Base-by-base conservation (phyloP, 1,284 basidiomycete genomes). In the Mycosarcoma mackinlayi region DNA sequence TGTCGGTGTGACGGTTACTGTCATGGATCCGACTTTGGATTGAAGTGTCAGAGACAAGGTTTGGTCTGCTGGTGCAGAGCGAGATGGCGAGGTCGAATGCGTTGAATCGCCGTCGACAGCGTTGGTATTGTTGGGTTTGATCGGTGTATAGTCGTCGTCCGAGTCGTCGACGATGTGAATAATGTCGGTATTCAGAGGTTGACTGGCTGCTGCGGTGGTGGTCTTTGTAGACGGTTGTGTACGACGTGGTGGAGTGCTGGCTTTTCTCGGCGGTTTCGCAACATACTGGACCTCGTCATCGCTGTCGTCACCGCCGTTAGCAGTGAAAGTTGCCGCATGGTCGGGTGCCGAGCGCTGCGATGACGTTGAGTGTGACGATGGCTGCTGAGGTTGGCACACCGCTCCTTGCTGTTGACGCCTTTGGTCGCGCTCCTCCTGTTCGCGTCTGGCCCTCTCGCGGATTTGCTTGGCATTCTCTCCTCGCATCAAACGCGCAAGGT, bases 381-480 rank as follows among this genome's bases (percentile, higher is more conserved):
- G 34, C 40, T 63, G 63, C 19, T 40, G 30, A 25, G 44, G 56
- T 6, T 35, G 34, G 48, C 56, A 38, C 25, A 56, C 54, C 13
- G 42, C 33, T n/a, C 59, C 45, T n/a, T 41, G 52, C 40, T 57
- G 46, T 30, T 54, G 56, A 3, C 70, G 45, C 7, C 38, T 34
- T 8, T 52, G 39, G 19, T 65, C 55, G 10, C 56, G 53, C 19
- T 63, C 38, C 18, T 50, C 53, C 28, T 75, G 66, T 21, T 63
- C 54, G 2, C 46, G 54, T n/a, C 60, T 60, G 18, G 76, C 76
- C 24, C 59, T 49, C 34, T 69, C 71, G 9, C 74, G 67, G n/a
- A 76, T 44, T 16, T 66, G 49, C 21, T 67, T 59, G 13, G 68
- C 66, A 18, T 78, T 63, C 13, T 52, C 51, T 4, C 76, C 76